phyloP scores from a whole-genome alignment of 2,329 filamentous ascomycete species.

The Colletotrichum lentis region DNA sequence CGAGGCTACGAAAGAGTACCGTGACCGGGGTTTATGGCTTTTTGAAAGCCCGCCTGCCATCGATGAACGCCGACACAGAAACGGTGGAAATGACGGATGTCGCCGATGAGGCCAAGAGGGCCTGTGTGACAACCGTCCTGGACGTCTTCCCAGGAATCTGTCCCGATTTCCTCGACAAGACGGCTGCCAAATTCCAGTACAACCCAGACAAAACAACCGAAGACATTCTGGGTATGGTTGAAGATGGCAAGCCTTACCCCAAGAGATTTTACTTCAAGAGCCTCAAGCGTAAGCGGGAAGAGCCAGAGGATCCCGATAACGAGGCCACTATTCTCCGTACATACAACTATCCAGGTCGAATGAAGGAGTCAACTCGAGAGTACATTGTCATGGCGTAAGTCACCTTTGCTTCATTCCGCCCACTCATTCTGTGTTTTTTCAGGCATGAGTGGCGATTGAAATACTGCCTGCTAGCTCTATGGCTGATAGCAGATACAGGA shows the following conservation, averaged over 20 bases:
- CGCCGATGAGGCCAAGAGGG: constrained; percentile 25
- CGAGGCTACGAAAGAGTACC: not conserved
- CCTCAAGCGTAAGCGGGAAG: constrained; percentile 54
- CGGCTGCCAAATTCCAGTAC: constrained; percentile 44
- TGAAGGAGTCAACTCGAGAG: not conserved
- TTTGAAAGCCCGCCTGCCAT: not conserved
- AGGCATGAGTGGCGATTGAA: not conserved
- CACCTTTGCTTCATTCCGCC: not conserved
- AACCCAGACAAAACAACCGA: constrained; percentile 47
- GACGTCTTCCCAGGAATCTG: constrained; percentile 58
- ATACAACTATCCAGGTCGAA: constrained; percentile 8
- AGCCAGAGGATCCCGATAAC: constrained; percentile 39
- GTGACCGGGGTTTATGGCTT: not conserved
- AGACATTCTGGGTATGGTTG: constrained; percentile 52
- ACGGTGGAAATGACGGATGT: constrained; percentile 24
- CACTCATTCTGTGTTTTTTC: not conserved
- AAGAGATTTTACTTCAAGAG: constrained; percentile 39
- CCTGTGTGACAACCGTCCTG: constrained; percentile 45
- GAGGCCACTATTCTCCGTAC: constrained; percentile 17
- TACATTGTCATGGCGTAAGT: constrained; percentile 33
- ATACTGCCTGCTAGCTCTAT: not conserved
- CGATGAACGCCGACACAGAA: not conserved
- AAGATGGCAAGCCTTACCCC: constrained; percentile 52
- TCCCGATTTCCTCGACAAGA: constrained; percentile 46
- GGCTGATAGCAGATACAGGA: constrained; percentile 15